These are phyloP conservation scores for Chytriomyces hyalinus DNA, from an alignment of 192 early-diverging fungal genomes.

Conservation along the genomic window DNA sequence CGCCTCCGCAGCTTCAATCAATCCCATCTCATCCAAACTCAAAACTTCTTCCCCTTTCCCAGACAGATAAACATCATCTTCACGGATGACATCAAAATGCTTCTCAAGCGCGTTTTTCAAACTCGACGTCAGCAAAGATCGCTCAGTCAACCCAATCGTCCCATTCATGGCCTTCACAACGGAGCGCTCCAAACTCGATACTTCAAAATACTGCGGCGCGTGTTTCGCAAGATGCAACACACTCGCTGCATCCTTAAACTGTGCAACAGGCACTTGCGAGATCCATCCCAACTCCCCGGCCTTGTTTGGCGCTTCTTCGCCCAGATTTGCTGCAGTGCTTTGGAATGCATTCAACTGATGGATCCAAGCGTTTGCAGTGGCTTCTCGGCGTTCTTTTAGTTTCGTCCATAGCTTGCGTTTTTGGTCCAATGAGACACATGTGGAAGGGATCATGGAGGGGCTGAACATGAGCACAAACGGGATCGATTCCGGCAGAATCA, in stretches of 20 bases:
- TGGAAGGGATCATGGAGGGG: constrained; percentile 17
- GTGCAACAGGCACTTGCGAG: neutral
- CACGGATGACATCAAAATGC: constrained; percentile 14
- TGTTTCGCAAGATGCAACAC: constrained; percentile 25
- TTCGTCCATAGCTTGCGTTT: constrained; percentile 4
- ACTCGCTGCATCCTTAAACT: neutral
- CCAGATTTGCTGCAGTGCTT: neutral
- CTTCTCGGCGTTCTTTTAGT: neutral
- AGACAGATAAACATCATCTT: constrained; percentile 29
- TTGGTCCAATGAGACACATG: constrained; percentile 11
- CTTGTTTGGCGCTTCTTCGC: neutral
- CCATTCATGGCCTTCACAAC: constrained; percentile 18
- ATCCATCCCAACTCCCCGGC: neutral
- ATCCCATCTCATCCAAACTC: neutral
- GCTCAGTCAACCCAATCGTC: constrained; percentile 22
- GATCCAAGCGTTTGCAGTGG: neutral
- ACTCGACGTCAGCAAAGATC: neutral
- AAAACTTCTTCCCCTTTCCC: neutral
- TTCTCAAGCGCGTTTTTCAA: constrained; percentile 3
- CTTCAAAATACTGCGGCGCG: constrained; percentile 26
- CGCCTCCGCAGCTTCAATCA: constrained; percentile 24
- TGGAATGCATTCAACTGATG: neutral
- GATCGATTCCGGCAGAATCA: constrained; percentile 16
- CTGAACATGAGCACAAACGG: constrained; percentile 19
- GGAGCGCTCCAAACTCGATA: neutral